These are phyloP conservation scores for Pseudofabraea citricarpa DNA, from an alignment of 2,329 filamentous ascomycete species.

Conservation along the genomic window DNA sequence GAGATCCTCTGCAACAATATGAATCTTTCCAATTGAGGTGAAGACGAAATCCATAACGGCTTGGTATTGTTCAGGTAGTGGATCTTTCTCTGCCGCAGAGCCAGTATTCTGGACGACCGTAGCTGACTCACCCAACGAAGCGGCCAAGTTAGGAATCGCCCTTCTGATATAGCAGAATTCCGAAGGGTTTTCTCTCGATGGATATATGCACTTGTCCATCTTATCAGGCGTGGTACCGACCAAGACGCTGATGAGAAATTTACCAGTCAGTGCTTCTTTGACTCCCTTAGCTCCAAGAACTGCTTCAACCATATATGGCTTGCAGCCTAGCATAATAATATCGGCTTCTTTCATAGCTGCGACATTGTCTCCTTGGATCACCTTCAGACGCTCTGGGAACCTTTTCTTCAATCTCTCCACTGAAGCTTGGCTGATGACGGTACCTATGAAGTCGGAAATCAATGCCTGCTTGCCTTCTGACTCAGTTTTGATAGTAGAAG, in stretches of 20 bases:
- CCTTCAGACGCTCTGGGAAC: constrained; percentile 26
- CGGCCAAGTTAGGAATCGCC: constrained; percentile 82
- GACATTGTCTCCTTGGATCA: constrained; percentile 55
- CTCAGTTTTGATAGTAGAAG: constrained; percentile 11
- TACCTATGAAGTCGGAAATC: constrained; percentile 33
- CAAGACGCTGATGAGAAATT: constrained; percentile 77
- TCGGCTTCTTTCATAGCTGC: constrained; percentile 63
- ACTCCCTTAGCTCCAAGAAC: constrained; percentile 67
- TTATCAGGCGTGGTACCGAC: constrained; percentile 70
- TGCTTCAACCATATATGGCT: constrained; percentile 68
- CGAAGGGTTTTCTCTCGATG: not conserved
- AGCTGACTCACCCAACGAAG: constrained; percentile 75
- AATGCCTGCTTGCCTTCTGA: constrained; percentile 10
- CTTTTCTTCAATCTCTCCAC: constrained; percentile 27
- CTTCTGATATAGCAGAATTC: constrained; percentile 58
- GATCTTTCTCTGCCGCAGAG: constrained; percentile 48
- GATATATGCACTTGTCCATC: constrained; percentile 56
- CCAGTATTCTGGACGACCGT: constrained; percentile 54
- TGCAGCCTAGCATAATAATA: constrained; percentile 75
- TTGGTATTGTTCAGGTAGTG: constrained; percentile 49
- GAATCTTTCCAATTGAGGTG: constrained; percentile 65
- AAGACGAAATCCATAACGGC: constrained; percentile 72
- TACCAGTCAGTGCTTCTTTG: constrained; percentile 67
- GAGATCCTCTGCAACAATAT: constrained; percentile 57
- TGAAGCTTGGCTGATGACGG: constrained; percentile 35